These are phyloP conservation scores for Fusarium mexicanum DNA, from an alignment of 2,329 filamentous ascomycete species.

Conservation along the genomic window DNA sequence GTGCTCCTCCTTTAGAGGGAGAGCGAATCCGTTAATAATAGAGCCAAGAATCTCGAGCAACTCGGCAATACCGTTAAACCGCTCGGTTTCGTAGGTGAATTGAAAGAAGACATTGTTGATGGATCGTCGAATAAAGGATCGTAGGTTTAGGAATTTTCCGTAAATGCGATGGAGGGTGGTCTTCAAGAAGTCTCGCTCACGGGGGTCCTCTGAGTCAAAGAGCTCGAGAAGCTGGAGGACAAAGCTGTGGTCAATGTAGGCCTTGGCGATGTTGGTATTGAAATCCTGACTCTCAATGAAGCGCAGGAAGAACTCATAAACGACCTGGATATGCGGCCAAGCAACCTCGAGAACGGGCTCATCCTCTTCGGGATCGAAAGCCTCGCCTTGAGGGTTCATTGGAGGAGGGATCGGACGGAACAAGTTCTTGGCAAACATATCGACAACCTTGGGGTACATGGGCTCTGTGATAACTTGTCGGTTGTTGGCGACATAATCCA, in stretches of 20 bases:
- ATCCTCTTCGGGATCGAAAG: slow-evolving; percentile 98
- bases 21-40: slow-evolving; percentile 98
- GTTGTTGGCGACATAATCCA: slow-evolving; percentile 99
- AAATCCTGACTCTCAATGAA: slow-evolving; percentile 99
- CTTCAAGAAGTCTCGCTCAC: slow-evolving; percentile 97
- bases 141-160: slow-evolving; percentile 96
- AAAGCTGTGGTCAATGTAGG: slow-evolving; percentile 98
- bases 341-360: slow-evolving; percentile 97
- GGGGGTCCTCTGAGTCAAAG: slow-evolving; percentile 97
- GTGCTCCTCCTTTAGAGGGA: slow-evolving; percentile 97
- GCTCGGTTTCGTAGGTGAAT: slow-evolving; percentile 97
- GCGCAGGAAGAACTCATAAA: slow-evolving; percentile 98
- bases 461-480: slow-evolving; percentile 97
- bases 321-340: slow-evolving; percentile 99
- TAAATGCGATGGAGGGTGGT: slow-evolving; percentile 98
- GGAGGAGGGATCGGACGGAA: slow-evolving; percentile 97
- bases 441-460: slow-evolving; percentile 98
- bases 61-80: slow-evolving; percentile 98
- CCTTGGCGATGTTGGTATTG: slow-evolving; percentile 99
- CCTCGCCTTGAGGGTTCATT: slow-evolving; percentile 97
- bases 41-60: slow-evolving; percentile 95
- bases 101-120: slow-evolving; percentile 99
- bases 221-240: slow-evolving; percentile 96
- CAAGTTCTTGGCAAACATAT: slow-evolving; percentile 99
- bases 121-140: slow-evolving; percentile 95